Evolutionary conservation across 2,329 filamentous ascomycete genomes (phyloP), one percentile per base, ranked within the genome.

Genomic region (Magnaporthiopsis incrustans): DNA sequence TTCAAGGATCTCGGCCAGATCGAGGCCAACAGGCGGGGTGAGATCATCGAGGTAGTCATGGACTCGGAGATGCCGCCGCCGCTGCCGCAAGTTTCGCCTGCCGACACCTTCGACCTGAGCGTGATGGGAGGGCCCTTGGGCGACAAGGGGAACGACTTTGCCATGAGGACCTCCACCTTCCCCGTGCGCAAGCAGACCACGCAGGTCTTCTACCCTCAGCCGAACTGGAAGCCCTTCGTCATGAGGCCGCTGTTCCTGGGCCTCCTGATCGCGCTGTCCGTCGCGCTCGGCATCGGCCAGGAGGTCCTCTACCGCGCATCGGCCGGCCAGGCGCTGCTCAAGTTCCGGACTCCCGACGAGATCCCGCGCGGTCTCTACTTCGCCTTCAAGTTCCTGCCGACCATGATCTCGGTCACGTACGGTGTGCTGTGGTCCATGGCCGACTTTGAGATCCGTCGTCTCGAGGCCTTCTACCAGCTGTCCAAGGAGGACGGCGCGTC

Each of bases 391-490:
- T 89, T 88, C 70, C 73, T 82, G 12, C 86, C 86, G 1, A 89
- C 85, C 0, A 74, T 89, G 2, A 76, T 85, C 4, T 82, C 85
- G 35, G 86, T 89, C 57, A 75, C 79, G 0, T 89, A 83, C 70
- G 86, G 86, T 60, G 83, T 89, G 18, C 71, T 89, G 56, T 89
- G 86, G 86, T 85, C 89, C 73, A 79, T 87, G 15, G 84, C 82
- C 53, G 86, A 88, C 72, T 85, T 87, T 65, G 86, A 89, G 68
- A 85, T 89, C 2, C 85, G 83, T 70, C 81, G 87, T n/a, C 74
- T 89, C 33, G 87, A 89, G 71, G 83, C 86, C 0, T 89, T 84
- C 69, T 87, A 88, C 67, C 86, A 89, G 71, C 77, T 89, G 61
- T 88, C 85, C 3, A 84, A 80, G 67, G 77, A 80, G 3, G 80